Evolutionary conservation across 352 stramenopile genomes (phyloP), one percentile per base, ranked within the genome.

Genomic region (Globisporangium mamillatum): DNA sequence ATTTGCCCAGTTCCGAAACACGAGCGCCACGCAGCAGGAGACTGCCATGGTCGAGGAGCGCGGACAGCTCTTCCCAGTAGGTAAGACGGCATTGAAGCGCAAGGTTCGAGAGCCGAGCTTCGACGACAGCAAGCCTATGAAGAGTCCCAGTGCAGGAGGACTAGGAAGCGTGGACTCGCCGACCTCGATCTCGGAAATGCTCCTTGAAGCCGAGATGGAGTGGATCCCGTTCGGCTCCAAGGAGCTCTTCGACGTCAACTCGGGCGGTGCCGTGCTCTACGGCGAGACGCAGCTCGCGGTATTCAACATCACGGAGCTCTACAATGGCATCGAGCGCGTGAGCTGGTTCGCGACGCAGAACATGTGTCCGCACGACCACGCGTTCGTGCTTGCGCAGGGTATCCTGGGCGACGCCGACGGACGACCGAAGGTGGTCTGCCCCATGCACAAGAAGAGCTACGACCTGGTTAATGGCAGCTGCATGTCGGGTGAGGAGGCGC

Each of bases 331-430:
- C 73, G 84, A 80, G 50, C 78, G 80, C 24, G 77, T 88, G 27
- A 88, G 91, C 72, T 97, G 89, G 90, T 97, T 93, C 68, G 91
- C 87, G 64, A 97, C 91, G 57, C 93, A 98, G 76, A 98, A 98
- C 70, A 96, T 98, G 87, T 98, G 91, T 67, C 91, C 92, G 7
- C 87, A 96, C 77, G 95, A 97, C 59, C 83, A 96, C 75, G 88
- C 93, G 12, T 97, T 98, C 75, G 91, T 98, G n/a, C 72, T 98
- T 41, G 93, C 91, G 5, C 89, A 97, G 72, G 93, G 93, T 52
- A 94, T 98, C 66, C 81, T 97, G 27, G 91, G 91, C 18, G 90
- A 95, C 67, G 81, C 78, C 18, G 77, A 82, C 58, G 88, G 87
- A 16, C 71, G 76, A 29, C 77, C 89, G 27, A 98, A 98, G 78